phyloP scores from a whole-genome alignment of 495 filamentous ascomycete genomes.

The Lindgomyces ingoldianus region DNA sequence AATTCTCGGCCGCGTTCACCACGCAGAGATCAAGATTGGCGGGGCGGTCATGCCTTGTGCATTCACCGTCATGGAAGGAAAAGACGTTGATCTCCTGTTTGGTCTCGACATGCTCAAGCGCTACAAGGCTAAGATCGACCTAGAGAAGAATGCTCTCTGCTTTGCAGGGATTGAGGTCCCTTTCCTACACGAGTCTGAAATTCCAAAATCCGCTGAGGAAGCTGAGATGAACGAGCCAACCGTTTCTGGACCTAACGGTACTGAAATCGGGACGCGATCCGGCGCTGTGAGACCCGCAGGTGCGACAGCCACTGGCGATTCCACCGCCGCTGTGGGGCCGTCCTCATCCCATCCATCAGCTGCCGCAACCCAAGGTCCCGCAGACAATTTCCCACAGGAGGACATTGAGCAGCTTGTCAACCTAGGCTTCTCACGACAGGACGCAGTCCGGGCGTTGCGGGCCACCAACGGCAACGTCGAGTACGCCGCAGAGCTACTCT shows the following conservation, averaged over 20 bases:
- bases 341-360: slow-evolving; percentile 25
- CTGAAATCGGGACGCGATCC: slow-evolving; percentile 78
- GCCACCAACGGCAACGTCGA: slow-evolving; percentile 80
- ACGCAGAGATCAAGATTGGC: slow-evolving; percentile 90
- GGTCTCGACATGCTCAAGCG: slow-evolving; percentile 96
- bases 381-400: slow-evolving; percentile 53
- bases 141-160: slow-evolving; percentile 72
- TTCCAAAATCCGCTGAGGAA: slow-evolving; percentile 76
- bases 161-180: slow-evolving; percentile 82
- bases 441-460: slow-evolving; percentile 74
- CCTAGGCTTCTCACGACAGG: slow-evolving; percentile 72
- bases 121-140: slow-evolving; percentile 89
- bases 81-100: slow-evolving; percentile 91
- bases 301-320: slow-evolving; percentile 50
- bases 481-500: slow-evolving; percentile 76
- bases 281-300: slow-evolving; percentile 71
- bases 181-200: slow-evolving; percentile 90
- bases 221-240: slow-evolving; percentile 76
- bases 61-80: slow-evolving; percentile 99
- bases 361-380: neutral
- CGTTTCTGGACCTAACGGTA: slow-evolving; percentile 82
- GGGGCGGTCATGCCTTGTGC: slow-evolving; percentile 83
- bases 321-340: slow-evolving; percentile 35
- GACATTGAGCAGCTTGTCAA: slow-evolving; percentile 70
- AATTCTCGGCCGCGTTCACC: slow-evolving; percentile 93